Evolutionary conservation across 495 filamentous ascomycete species (phyloP).

Genomic region (Lasiosphaeris hirsuta): DNA sequence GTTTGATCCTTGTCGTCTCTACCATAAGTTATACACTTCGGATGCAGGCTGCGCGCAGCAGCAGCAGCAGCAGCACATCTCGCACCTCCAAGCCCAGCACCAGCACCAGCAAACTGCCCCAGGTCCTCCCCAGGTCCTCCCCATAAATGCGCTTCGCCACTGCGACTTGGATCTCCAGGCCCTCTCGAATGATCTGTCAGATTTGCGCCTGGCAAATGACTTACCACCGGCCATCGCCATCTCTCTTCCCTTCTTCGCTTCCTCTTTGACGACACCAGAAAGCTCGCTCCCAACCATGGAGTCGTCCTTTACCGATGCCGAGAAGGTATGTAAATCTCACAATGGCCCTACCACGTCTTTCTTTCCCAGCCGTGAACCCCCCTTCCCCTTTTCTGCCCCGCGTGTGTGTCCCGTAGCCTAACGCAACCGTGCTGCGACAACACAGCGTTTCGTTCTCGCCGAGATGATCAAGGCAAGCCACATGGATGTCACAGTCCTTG

Average conservation of each 20-base stretch:
- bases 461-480: constrained; percentile 53
- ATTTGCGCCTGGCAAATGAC: constrained; percentile 39
- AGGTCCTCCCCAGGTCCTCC: constrained; percentile 2
- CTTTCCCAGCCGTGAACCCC: background rate
- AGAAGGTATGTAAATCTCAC: constrained; percentile 40
- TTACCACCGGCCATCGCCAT: constrained; percentile 25
- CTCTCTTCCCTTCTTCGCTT: constrained; percentile 29
- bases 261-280: constrained; percentile 28
- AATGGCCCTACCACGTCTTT: background rate
- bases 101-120: constrained; percentile 4
- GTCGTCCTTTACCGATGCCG: constrained; percentile 44
- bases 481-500: constrained; percentile 42
- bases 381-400: constrained; percentile 11
- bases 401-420: background rate
- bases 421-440: constrained; percentile 6
- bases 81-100: constrained; percentile 6
- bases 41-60: constrained; percentile 16
- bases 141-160: constrained; percentile 33
- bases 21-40: background rate
- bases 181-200: constrained; percentile 21
- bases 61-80: constrained; percentile 10
- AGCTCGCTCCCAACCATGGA: constrained; percentile 39
- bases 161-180: constrained; percentile 17
- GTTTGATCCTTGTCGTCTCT: constrained; percentile 22
- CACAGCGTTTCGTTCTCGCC: constrained; percentile 52